A percentile compares a stretch with the other conserved stretches of the same genome.
phyloP scores from a whole-genome alignment of 2,329 filamentous ascomycete species.

The Aspergillus sp. region DNA sequence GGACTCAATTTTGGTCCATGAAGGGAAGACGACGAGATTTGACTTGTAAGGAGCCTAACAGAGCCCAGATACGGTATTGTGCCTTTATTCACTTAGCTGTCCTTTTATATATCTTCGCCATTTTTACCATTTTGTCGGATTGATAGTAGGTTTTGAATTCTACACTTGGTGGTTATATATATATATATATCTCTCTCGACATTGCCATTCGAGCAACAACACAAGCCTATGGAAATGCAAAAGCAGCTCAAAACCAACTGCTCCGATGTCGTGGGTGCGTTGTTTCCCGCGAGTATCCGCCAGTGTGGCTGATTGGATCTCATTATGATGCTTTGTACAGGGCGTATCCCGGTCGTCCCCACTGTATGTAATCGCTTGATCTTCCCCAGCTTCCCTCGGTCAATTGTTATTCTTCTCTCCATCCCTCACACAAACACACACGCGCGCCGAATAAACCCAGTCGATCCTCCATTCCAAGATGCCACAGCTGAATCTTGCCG shows the following conservation, averaged over 20 bases:
- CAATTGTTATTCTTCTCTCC: background rate
- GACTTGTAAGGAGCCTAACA: background rate
- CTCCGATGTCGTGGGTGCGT: background rate
- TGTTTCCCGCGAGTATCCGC: too few species aligned
- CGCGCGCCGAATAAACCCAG: background rate
- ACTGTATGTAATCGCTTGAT: background rate
- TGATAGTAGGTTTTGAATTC: too few species aligned
- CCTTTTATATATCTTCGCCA: too few species aligned
- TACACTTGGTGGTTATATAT: too few species aligned
- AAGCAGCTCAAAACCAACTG: background rate
- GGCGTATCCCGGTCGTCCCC: background rate
- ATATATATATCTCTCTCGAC: too few species aligned
- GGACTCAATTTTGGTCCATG: background rate
- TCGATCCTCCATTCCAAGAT: slow-evolving; percentile 1
- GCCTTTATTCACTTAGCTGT: background rate
- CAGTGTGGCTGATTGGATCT: background rate
- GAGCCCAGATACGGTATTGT: background rate
- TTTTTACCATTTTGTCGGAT: too few species aligned
- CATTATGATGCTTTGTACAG: slow-evolving; percentile 1
- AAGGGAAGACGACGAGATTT: background rate
- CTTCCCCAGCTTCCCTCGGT: background rate
- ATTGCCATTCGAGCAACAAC: too few species aligned
- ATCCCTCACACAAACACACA: background rate
- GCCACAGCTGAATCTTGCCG: slow-evolving; percentile 33
- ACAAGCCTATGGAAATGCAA: too few species aligned